Evolutionary conservation across 202 grass and related monocot species (phyloP).

Genomic region (Digitaria exilis): DNA sequence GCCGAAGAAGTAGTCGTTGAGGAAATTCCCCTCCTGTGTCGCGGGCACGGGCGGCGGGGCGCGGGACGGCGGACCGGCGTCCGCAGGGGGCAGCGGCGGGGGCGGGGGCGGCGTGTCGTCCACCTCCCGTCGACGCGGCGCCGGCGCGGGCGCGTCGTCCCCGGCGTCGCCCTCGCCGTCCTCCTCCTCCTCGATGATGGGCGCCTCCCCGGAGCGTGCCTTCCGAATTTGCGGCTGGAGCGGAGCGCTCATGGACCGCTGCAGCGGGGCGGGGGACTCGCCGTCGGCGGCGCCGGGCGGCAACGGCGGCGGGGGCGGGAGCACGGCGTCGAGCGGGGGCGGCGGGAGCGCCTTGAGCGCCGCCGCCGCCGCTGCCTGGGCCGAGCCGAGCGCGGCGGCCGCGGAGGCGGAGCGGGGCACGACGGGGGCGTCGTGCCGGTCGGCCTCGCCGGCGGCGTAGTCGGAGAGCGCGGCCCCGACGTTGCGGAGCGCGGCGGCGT

Average conservation of each 20-base stretch:
- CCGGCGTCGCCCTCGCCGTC: constrained; percentile 16
- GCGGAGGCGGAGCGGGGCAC: constrained; percentile 22
- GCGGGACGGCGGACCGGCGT: constrained; percentile 22
- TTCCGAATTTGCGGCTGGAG: constrained; percentile 42
- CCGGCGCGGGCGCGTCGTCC: neutral
- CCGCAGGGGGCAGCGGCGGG: constrained; percentile 28
- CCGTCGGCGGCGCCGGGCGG: neutral
- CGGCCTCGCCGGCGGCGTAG: constrained; percentile 49
- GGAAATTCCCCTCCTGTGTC: neutral
- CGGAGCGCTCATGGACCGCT: constrained; percentile 57
- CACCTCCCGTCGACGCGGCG: neutral
- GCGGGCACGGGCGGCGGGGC: constrained; percentile 31
- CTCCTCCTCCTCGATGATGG: constrained; percentile 54
- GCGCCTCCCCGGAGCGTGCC: constrained; percentile 46
- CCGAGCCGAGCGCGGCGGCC: neutral
- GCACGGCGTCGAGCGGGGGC: constrained; percentile 35
- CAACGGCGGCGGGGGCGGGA: constrained; percentile 45
- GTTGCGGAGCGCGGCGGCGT: constrained; percentile 63
- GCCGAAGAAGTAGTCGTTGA: constrained; percentile 33
- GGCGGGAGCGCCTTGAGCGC: constrained; percentile 24
- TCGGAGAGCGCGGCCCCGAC: constrained; percentile 84
- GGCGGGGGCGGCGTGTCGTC: constrained; percentile 30
- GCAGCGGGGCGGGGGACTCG: constrained; percentile 13
- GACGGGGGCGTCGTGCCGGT: constrained; percentile 2
- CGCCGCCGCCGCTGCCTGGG: neutral